Evolutionary conservation across 2,329 filamentous ascomycete species (phyloP), one percentile per base, ranked within the genome.

Genomic region (Fusarium sp.): DNA sequence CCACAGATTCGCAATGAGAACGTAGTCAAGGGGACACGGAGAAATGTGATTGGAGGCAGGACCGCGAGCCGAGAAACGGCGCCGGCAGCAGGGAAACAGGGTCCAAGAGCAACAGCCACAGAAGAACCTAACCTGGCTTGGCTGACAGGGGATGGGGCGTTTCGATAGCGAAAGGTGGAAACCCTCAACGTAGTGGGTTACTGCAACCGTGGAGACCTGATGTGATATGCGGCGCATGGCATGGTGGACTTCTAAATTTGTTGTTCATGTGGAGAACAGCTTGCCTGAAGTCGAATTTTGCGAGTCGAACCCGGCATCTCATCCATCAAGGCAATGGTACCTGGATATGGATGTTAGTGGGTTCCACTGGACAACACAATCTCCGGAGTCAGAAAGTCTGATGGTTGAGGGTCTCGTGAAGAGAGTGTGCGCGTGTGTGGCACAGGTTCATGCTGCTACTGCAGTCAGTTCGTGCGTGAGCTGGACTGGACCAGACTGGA

Each of bases 81-180:
- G 63, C 67, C 51, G 45, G 47, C 45, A 56, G 54, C 57, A 62
- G 43, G 64, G 62, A 61, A 70, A 64, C 58, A 55, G 51, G 67
- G 67, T 56, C 58, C 54, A 58, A 67, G 50, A 60, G 39, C 53
- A 49, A 67, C 55, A 70, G 67, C 67, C 67, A 70, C 67, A 70
- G 30, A 26, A 60, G 49, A 59, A 41, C 46, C 62, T 24, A 50
- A 50, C 44, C 48, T 17, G 28, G 11, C 17, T 33, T 17, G 28
- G 11, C 17, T 33, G 30, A 40, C 26, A 45, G 48, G 53, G 41
- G 14, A 13, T 10, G 50, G 52, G 50, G 66, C 8, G 50, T 67
- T 32, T 41, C 41, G 30, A 60, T 67, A 62, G 65, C 14, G 19
- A 41, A 39, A 37, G 43, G 35, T 69, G 51, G 28, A 64, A 64